These are phyloP conservation scores for Trichoderma endophyticum DNA, from an alignment of 2,329 filamentous ascomycete genomes.

Conservation along the genomic window DNA sequence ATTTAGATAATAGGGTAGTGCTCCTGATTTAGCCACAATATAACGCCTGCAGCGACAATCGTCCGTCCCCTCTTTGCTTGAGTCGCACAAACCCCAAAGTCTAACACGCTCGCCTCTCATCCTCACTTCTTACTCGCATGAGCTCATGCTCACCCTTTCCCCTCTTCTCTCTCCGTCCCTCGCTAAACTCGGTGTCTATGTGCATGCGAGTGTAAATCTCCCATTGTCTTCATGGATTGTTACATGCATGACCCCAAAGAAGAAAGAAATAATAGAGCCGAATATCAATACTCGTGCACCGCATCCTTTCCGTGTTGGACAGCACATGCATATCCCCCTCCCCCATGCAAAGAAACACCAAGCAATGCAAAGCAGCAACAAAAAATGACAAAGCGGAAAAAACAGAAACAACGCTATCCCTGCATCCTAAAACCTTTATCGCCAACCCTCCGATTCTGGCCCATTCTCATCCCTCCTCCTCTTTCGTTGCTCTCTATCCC, in stretches of 20 bases:
- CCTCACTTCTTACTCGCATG: conserved; percentile 14
- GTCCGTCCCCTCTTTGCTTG: not conserved
- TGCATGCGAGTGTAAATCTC: not conserved
- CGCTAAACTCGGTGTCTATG: not conserved
- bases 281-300: not conserved
- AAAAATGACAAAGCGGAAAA: not conserved
- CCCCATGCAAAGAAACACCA: not conserved
- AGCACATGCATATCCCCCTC: not conserved
- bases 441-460: not conserved
- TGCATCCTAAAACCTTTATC: not conserved
- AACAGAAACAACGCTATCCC: not conserved
- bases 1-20: not conserved
- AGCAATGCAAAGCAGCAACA: not conserved
- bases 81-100: not conserved
- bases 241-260: not conserved
- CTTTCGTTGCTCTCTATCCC: no score
- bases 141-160: not conserved
- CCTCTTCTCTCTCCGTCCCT: not conserved
- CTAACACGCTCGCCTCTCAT: not conserved
- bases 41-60: not conserved
- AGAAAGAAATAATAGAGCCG: not conserved
- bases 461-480: not conserved
- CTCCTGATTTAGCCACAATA: not conserved
- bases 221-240: not conserved
- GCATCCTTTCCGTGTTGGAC: not conserved